phyloP scores from a whole-genome alignment of 768 basidiomycete species.

The Tremella mesenterica region DNA sequence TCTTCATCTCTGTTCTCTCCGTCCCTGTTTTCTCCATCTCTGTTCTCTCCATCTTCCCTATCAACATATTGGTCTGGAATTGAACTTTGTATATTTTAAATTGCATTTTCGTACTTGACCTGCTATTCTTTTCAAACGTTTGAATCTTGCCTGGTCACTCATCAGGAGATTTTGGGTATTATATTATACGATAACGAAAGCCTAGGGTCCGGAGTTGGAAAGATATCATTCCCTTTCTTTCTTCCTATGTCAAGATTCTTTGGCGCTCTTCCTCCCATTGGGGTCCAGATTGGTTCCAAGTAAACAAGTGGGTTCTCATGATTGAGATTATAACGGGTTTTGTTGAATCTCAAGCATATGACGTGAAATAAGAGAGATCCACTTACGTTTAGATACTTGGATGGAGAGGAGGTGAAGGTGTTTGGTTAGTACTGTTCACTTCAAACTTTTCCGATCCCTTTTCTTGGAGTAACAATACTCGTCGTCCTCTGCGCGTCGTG shows the following conservation, averaged over 20 bases:
- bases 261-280: neutral
- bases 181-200: no score
- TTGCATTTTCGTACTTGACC: no score
- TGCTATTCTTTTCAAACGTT: neutral
- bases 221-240: neutral
- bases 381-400: neutral
- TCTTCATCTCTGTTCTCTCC: neutral
- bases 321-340: neutral
- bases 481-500: no score
- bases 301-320: neutral
- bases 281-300: neutral
- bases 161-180: no score
- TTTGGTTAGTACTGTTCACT: neutral
- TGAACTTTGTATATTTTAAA: no score
- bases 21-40: neutral
- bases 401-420: slow-evolving; percentile 5
- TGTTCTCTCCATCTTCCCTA: no score
- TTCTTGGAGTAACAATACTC: no score
- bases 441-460: no score
- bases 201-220: no score
- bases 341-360: neutral
- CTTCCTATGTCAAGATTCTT: neutral
- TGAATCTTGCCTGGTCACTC: no score
- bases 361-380: neutral
- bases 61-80: no score